Conservation (phyloP, 805 yeast genomes). For the Pichia nanzhaoensis region DNA sequence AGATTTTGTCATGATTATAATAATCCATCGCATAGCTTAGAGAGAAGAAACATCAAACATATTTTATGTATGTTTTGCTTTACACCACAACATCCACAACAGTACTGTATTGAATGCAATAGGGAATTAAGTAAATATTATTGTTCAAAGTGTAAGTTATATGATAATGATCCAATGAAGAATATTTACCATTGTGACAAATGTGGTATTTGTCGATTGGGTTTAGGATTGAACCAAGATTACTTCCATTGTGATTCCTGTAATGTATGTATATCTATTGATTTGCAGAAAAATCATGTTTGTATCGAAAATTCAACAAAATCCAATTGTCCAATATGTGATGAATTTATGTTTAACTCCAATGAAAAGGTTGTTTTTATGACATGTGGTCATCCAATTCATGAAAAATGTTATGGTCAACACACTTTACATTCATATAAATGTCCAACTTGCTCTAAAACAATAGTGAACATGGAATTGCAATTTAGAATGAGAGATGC, state of each 20-base stretch:
- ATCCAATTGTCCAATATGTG: constrained; percentile 89
- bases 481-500: constrained; percentile 81
- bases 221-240: constrained; percentile 81
- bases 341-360: constrained; percentile 82
- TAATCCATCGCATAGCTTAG: constrained; percentile 47
- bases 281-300: constrained; percentile 65
- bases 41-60: constrained; percentile 53
- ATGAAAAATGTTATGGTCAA: constrained; percentile 75
- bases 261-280: constrained; percentile 81
- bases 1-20: constrained; percentile 78
- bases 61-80: constrained; percentile 78
- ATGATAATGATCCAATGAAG: constrained; percentile 72
- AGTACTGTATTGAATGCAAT: constrained; percentile 64
- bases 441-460: constrained; percentile 85
- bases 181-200: constrained; percentile 87
- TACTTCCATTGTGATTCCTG: constrained; percentile 89
- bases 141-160: constrained; percentile 71
- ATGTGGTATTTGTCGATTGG: constrained; percentile 90
- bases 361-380: constrained; percentile 80
- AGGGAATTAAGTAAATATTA: constrained; percentile 65
- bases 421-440: constrained; percentile 78
- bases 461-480: constrained; percentile 81
- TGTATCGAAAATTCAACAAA: constrained; percentile 86
- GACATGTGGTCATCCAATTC: constrained; percentile 94
- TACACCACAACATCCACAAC: constrained; percentile 66